Base-by-base conservation (phyloP, 306 rosid genomes). In the Vachellia pachyceras region DNA sequence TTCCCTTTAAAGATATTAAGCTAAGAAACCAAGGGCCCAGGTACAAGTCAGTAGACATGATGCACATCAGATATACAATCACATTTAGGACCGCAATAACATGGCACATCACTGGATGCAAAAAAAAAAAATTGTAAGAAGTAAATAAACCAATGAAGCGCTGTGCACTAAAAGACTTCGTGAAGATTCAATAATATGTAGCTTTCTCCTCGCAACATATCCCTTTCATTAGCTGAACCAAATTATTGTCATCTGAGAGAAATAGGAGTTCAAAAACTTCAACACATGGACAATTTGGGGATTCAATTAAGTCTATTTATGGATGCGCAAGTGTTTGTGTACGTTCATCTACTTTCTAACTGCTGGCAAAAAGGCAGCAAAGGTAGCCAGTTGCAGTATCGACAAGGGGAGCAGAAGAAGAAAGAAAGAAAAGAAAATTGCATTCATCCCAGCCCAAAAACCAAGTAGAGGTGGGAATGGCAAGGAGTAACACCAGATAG, bases 401-500 rank as follows among this genome's bases (percentile, higher is more conserved):
- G 2, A 68, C 47, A 41, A 67, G 35, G 36, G 22, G 50, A n/a
- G 35, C 7, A 40, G 33, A 5, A 49, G 20, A 40, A 67, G 47
- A 17, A 72, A 72, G 45, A n/a, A n/a, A n/a, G n/a, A n/a, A 35
- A 18, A 17, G 69, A 67, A 74, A 73, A 72, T 39, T 45, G 29
- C 64, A 67, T 25, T n/a, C 64, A 58, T 45, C 77, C 64, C 18
- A 6, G 10, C 65, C 55, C 37, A 79, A 25, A 40, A 17, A 69
- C 58, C 69, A 40, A 55, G 36, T 40, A 25, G 39, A 45, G 52
- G 60, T 37, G 36, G 50, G 35, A 61, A 23, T 8, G 35, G 46
- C 47, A 2, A 41, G 71, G 60, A 73, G 58, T 55, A 69, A 73
- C 72, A 50, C 86, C 84, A 64, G 69, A 65, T n/a, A 66, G 70